Conservation (phyloP, 2,329 filamentous ascomycete genomes). For the Apiospora sp. region DNA sequence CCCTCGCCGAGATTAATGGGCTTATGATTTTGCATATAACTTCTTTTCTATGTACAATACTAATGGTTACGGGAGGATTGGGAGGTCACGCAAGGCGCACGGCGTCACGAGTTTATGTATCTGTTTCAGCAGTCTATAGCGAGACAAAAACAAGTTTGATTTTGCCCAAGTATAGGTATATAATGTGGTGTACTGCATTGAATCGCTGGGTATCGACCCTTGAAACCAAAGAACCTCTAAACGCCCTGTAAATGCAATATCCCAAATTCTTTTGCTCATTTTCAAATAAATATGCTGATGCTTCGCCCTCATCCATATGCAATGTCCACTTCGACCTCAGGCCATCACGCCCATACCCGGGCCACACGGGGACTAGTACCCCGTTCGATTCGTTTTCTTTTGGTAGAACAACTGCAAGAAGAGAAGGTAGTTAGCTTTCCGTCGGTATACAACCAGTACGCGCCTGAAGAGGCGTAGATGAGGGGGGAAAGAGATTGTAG, state of each 20-base stretch:
- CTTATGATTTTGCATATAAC: conserved; percentile 14
- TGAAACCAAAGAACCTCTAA: conserved; percentile 11
- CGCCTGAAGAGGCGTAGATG: background rate
- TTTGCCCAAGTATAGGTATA: background rate
- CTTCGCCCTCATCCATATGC: conserved; percentile 4
- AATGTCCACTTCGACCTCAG: background rate
- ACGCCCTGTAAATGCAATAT: conserved; percentile 23
- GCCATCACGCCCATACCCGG: conserved; percentile 54
- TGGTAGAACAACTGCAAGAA: conserved; percentile 64
- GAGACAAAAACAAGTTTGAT: conserved; percentile 4
- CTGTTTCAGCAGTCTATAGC: conserved; percentile 14
- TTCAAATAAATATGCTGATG: background rate
- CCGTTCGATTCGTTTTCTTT: conserved; percentile 71
- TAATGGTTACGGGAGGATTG: background rate
- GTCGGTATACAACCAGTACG: background rate
- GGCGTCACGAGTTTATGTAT: conserved; percentile 17
- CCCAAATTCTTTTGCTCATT: background rate
- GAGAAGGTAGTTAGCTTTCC: conserved; percentile 37
- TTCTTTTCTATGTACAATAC: conserved; percentile 18
- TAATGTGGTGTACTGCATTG: background rate
- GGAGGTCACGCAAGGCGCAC: conserved; percentile 14
- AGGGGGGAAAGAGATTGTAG: background rate
- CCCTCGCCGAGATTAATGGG: conserved; percentile 4
- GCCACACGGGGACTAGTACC: conserved; percentile 60
- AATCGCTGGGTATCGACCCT: conserved; percentile 20